These are phyloP conservation scores for Coemansia guatemalensis DNA, from an alignment of 192 early-diverging fungal genomes.

Conservation along the genomic window DNA sequence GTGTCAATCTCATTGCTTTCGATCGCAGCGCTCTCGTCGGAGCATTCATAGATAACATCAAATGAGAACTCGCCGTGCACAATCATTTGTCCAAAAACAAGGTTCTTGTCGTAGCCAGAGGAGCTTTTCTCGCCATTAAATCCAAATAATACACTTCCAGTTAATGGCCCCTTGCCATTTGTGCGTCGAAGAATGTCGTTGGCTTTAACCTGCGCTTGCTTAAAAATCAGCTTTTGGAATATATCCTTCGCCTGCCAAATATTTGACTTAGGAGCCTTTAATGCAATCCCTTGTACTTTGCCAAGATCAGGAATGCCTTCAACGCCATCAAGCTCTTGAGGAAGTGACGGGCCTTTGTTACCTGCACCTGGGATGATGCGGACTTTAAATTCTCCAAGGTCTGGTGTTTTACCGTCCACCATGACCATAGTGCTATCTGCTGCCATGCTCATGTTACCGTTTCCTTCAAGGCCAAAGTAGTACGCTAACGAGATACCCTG, in stretches of 20 bases:
- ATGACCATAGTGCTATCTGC: conserved; percentile 29
- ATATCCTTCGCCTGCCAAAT: conserved; percentile 41
- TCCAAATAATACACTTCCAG: conserved; percentile 58
- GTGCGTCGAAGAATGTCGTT: conserved; percentile 10
- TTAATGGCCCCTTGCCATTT: conserved; percentile 51
- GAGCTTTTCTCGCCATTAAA: conserved; percentile 48
- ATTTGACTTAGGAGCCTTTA: conserved; percentile 22
- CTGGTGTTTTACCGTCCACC: conserved; percentile 60
- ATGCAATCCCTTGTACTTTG: conserved; percentile 21
- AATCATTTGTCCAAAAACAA: conserved; percentile 40
- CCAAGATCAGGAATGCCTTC: conserved; percentile 5
- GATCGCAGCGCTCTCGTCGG: conserved; percentile 22
- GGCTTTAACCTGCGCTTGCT: conserved; percentile 12
- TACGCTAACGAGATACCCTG: conserved; percentile 65
- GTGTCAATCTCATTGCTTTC: conserved; percentile 19
- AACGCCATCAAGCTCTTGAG: conserved; percentile 4
- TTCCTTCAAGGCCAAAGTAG: conserved; percentile 78
- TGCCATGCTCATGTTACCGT: conserved; percentile 59
- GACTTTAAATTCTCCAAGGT: conserved; percentile 69
- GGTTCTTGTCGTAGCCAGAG: conserved; percentile 1
- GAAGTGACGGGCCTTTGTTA: conserved; percentile 24
- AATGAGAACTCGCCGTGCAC: conserved; percentile 40
- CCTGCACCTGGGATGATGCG: conserved; percentile 31
- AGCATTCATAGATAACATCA: conserved; percentile 42
- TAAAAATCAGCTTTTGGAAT: conserved; percentile 19